Percentiles rank a stretch among this genome's conserved stretches.
Evolutionary conservation across 768 basidiomycete genomes (phyloP).

Genomic region (Infundibulicybe gibba): DNA sequence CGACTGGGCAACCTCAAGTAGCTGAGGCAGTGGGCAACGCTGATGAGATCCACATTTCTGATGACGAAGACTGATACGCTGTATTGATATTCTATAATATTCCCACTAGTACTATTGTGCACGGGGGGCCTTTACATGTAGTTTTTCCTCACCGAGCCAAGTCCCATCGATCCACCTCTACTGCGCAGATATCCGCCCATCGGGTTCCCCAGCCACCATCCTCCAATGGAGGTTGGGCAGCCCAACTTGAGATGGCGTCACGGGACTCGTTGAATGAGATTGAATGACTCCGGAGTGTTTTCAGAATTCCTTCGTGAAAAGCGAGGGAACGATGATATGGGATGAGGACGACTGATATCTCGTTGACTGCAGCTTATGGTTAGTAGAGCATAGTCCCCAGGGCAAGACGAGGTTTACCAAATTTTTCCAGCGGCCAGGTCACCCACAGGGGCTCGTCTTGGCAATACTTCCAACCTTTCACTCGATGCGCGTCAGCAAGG

Average conservation of each 20-base stretch:
- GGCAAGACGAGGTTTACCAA: constrained; percentile 42
- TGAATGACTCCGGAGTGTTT: constrained; percentile 59
- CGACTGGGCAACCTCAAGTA: constrained; percentile 23
- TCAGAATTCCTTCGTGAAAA: constrained; percentile 52
- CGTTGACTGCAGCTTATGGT: constrained; percentile 38
- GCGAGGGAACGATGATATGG: constrained; percentile 67
- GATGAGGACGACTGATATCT: constrained; percentile 49
- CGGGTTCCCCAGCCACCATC: constrained; percentile 65
- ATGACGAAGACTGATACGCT: constrained; percentile 59
- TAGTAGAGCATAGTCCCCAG: neutral
- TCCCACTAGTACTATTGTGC: constrained; percentile 4
- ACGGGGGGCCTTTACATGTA: neutral
- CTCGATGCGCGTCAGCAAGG: constrained; percentile 64
- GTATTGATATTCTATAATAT: too few relatives aligned
- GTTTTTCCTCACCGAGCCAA: constrained; percentile 11
- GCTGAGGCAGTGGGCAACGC: constrained; percentile 40
- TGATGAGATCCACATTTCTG: constrained; percentile 88
- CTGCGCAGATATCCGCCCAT: constrained; percentile 78
- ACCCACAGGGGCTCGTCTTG: constrained; percentile 73
- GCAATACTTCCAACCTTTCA: constrained; percentile 71
- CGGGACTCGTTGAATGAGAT: constrained; percentile 69
- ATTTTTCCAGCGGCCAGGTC: constrained; percentile 79
- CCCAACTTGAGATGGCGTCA: constrained; percentile 61
- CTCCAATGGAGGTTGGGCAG: constrained; percentile 62
- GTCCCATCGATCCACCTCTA: constrained; percentile 76